These are phyloP conservation scores for Sclerotinia sclerotiorum DNA, from an alignment of 2,329 filamentous ascomycete genomes.

Conservation along the genomic window DNA sequence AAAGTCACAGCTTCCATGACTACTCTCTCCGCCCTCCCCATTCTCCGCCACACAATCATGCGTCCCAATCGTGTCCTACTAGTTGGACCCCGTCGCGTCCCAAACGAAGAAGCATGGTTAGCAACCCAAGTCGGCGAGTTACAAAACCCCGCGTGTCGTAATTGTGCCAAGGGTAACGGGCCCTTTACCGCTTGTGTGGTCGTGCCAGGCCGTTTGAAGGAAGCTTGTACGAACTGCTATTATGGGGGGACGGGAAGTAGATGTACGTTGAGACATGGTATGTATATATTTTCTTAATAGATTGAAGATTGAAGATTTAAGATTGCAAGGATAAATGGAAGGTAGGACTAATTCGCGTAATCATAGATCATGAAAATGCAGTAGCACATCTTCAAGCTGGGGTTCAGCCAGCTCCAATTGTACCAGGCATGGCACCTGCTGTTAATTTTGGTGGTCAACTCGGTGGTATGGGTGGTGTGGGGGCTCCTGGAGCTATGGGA, in stretches of 20 bases:
- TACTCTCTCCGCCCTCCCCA: background rate
- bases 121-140: background rate
- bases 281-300: background rate
- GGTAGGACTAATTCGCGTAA: background rate
- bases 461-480: background rate
- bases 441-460: background rate
- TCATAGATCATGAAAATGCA: background rate
- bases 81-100: background rate
- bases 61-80: background rate
- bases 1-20: background rate
- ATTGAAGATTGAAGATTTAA: background rate
- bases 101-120: background rate
- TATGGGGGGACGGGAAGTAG: background rate
- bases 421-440: conserved; percentile 1
- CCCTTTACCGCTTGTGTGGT: background rate
- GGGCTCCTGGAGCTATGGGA: too few species aligned
- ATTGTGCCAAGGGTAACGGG: background rate
- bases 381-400: background rate
- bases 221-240: conserved; percentile 9
- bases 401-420: background rate
- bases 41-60: background rate
- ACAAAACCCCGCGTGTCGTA: background rate
- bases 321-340: too few species aligned
- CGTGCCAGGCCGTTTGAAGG: background rate
- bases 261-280: background rate